phyloP scores from a whole-genome alignment of 73 alveolate genomes.

The Loxodes magnus region DNA sequence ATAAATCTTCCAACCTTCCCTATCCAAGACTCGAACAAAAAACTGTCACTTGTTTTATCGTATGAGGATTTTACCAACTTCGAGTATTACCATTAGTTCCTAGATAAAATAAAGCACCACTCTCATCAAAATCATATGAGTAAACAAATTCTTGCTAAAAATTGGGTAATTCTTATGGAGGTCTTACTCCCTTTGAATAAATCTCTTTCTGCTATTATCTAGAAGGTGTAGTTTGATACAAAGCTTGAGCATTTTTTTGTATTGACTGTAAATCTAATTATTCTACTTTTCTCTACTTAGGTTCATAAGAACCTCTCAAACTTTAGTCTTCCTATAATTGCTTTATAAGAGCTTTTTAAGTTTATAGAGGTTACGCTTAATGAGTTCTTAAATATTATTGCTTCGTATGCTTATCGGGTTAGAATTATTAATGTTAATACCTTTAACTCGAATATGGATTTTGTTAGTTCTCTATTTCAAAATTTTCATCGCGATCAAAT shows the following conservation, averaged over 20 bases:
- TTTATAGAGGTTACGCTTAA: neutral
- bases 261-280: conserved; percentile 42
- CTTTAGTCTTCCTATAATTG: neutral
- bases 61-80: conserved; percentile 80
- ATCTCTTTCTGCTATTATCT: too few relatives aligned
- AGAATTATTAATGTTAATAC: neutral
- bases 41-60: conserved; percentile 60
- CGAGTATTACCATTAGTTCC: conserved; percentile 70
- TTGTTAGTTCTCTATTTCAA: conserved; percentile 4
- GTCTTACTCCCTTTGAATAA: too few relatives aligned
- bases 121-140: conserved; percentile 79
- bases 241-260: conserved; percentile 26
- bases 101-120: conserved; percentile 80
- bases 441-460: neutral
- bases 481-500: conserved; percentile 14
- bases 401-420: neutral
- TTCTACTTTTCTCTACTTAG: conserved; percentile 19
- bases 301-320: too few relatives aligned
- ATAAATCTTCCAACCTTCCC: conserved; percentile 79
- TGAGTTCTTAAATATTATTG: neutral
- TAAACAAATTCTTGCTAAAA: conserved; percentile 53
- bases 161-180: conserved; percentile 17
- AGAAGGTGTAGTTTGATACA: conserved; percentile 23
- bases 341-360: neutral
- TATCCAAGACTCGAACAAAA: conserved; percentile 78